Evolutionary conservation across 108 stramenopile genomes (phyloP).

Genomic region (Pseudonitzschia multiseries): DNA sequence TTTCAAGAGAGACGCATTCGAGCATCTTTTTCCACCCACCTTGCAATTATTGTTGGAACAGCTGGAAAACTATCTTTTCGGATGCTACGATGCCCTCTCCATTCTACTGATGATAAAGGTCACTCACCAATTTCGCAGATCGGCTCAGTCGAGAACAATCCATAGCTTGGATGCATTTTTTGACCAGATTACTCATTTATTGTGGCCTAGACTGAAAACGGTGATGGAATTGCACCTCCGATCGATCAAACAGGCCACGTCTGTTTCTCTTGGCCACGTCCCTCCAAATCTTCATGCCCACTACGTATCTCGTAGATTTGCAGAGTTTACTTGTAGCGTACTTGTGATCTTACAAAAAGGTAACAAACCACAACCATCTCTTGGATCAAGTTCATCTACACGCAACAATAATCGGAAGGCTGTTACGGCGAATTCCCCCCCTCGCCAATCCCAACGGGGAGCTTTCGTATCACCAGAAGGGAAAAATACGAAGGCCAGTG

Average conservation of each 20-base stretch:
- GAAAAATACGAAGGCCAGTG: constrained; percentile 46
- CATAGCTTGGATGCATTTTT: constrained; percentile 91
- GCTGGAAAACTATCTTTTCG: constrained; percentile 95
- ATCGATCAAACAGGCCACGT: constrained; percentile 80
- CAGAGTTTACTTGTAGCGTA: constrained; percentile 94
- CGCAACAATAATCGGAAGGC: constrained; percentile 6
- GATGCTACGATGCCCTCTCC: constrained; percentile 93
- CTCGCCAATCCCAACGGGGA: background rate
- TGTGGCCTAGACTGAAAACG: constrained; percentile 97
- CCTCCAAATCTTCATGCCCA: constrained; percentile 87
- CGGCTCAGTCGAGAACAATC: constrained; percentile 88
- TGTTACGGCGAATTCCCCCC: background rate
- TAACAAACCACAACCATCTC: constrained; percentile 45
- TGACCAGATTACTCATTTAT: constrained; percentile 85
- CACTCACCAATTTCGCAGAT: constrained; percentile 85
- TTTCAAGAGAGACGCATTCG: constrained; percentile 91
- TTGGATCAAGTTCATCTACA: background rate
- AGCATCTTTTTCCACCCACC: constrained; percentile 84
- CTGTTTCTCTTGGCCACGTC: constrained; percentile 85
- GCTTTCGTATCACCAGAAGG: background rate
- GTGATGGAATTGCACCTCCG: constrained; percentile 93
- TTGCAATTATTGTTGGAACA: constrained; percentile 90
- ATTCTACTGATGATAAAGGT: constrained; percentile 97
- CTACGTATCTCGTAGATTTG: constrained; percentile 94
- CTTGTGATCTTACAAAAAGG: constrained; percentile 84